Conservation (phyloP, 129 eudicot species). For the Artemisia argyi region DNA sequence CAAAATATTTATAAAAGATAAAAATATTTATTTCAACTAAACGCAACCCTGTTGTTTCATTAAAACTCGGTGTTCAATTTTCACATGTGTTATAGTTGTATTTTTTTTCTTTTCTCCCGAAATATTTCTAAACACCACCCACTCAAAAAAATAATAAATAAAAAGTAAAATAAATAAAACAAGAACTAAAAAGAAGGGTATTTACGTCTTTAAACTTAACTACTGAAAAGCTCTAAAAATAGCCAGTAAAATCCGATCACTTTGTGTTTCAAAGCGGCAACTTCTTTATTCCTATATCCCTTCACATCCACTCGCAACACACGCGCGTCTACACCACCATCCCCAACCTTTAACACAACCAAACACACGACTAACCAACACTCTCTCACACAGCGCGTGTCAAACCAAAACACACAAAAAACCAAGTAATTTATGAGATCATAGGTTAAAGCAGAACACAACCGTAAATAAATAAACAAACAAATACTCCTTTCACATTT, state of each 20-base stretch:
- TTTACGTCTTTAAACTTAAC: slow-evolving; percentile 16
- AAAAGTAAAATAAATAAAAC: too few species aligned
- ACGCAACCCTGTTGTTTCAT: too few species aligned
- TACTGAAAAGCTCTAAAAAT: slow-evolving; percentile 31
- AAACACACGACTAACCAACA: not conserved
- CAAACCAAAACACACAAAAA: not conserved
- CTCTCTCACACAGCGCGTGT: not conserved
- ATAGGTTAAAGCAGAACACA: slow-evolving; percentile 38
- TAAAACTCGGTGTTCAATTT: too few species aligned
- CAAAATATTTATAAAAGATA: too few species aligned
- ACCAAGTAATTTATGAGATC: slow-evolving; percentile 37
- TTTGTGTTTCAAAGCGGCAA: slow-evolving; percentile 35
- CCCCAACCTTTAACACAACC: not conserved
- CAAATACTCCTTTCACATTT: not conserved
- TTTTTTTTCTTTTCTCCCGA: too few species aligned
- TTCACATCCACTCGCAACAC: not conserved
- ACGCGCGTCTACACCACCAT: slow-evolving; percentile 1
- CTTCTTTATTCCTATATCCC: slow-evolving; percentile 16
- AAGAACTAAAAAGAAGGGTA: slow-evolving; percentile 19
- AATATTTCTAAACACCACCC: too few species aligned
- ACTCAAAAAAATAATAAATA: too few species aligned
- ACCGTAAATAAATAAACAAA: slow-evolving; percentile 26
- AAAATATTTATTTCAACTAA: too few species aligned
- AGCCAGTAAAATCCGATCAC: slow-evolving; percentile 24
- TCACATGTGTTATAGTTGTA: too few species aligned